Evolutionary conservation across 1,284 basidiomycete genomes (phyloP).

Genomic region (Moniliella sp.): DNA sequence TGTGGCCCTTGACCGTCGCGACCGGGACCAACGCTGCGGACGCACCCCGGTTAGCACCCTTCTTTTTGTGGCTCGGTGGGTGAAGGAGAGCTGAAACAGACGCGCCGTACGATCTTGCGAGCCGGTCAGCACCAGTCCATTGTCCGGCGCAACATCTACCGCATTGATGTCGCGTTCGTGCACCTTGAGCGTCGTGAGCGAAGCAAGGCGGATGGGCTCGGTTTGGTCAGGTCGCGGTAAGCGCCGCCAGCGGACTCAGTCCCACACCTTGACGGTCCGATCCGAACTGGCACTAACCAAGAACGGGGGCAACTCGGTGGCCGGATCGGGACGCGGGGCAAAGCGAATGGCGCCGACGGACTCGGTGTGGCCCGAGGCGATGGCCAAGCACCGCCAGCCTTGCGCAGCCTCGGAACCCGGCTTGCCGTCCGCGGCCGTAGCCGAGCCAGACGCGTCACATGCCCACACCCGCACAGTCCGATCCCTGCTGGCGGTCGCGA

Average conservation of each 20-base stretch:
- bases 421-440: slow-evolving; percentile 6
- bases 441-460: background rate
- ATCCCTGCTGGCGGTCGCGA: slow-evolving; percentile 83
- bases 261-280: slow-evolving; percentile 95
- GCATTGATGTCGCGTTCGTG: slow-evolving; percentile 99
- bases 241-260: slow-evolving; percentile 35
- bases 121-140: slow-evolving; percentile 67
- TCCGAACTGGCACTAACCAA: slow-evolving; percentile 83
- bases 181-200: slow-evolving; percentile 67
- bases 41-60: slow-evolving; percentile 6
- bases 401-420: slow-evolving; percentile 18
- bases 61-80: slow-evolving; percentile 15
- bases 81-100: slow-evolving; percentile 56
- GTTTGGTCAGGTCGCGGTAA: slow-evolving; percentile 1
- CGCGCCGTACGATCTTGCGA: slow-evolving; percentile 91
- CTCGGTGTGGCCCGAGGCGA: slow-evolving; percentile 83
- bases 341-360: slow-evolving; percentile 75
- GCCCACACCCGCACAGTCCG: slow-evolving; percentile 64
- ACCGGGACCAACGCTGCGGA: slow-evolving; percentile 43
- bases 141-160: slow-evolving; percentile 75
- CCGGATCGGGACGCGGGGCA: slow-evolving; percentile 4
- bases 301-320: slow-evolving; percentile 16
- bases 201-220: slow-evolving; percentile 32
- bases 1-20: slow-evolving; percentile 81
- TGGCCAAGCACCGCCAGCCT: slow-evolving; percentile 57